Percentiles rank a stretch among this genome's conserved stretches.
phyloP scores from a whole-genome alignment of 1,284 basidiomycete species.

The Puccinia brachypodii region DNA sequence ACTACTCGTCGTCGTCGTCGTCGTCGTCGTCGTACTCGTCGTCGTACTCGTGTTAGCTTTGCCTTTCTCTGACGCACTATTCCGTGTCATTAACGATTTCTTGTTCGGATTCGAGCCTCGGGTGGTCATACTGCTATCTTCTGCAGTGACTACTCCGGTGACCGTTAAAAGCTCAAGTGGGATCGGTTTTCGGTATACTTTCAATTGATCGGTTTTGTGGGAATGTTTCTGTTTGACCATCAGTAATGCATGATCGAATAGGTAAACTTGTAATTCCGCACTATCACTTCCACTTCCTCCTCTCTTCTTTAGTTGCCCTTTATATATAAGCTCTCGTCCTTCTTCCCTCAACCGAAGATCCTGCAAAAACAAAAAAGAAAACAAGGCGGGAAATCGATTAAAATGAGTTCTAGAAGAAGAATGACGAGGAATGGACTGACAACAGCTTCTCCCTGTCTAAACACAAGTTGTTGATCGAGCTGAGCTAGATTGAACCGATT shows the following conservation, averaged over 20 bases:
- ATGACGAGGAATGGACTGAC: neutral
- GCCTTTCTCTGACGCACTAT: constrained; percentile 55
- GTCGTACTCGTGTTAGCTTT: constrained; percentile 48
- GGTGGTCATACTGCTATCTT: neutral
- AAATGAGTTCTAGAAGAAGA: neutral
- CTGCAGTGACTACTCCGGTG: constrained; percentile 72
- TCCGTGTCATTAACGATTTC: constrained; percentile 61
- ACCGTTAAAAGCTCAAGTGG: constrained; percentile 90
- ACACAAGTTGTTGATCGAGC: constrained; percentile 81
- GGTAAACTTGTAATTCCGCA: constrained; percentile 86
- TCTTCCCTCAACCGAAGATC: constrained; percentile 83
- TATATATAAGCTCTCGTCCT: constrained; percentile 86
- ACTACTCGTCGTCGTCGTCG: too few species aligned
- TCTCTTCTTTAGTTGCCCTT: constrained; percentile 87
- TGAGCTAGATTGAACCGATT: constrained; percentile 89
- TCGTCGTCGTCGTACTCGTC: constrained; percentile 33
- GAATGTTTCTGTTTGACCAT: constrained; percentile 87
- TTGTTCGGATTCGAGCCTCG: constrained; percentile 54
- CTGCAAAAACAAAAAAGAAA: constrained; percentile 59
- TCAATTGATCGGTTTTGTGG: constrained; percentile 86
- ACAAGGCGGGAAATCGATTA: neutral
- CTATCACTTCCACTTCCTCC: constrained; percentile 74
- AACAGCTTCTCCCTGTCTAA: constrained; percentile 71
- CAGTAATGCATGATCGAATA: constrained; percentile 94
- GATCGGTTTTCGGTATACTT: constrained; percentile 94